Evolutionary conservation across 1,139 yeast genomes (phyloP), one percentile per base, ranked within the genome.

Genomic region (Yamadazyma kanchanaburiensis): DNA sequence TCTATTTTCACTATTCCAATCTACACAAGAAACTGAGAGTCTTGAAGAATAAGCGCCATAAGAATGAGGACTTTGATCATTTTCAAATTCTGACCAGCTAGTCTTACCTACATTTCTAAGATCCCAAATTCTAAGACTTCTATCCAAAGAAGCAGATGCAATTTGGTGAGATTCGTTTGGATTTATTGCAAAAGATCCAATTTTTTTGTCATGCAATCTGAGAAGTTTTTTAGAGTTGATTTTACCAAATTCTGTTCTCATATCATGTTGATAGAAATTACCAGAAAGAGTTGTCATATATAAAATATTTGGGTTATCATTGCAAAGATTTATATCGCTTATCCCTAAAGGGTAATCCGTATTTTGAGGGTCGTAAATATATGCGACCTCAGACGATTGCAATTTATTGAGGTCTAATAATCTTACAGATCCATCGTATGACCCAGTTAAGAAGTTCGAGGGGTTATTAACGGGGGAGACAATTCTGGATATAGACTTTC

Each of bases 391-490:
- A 2, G 70, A 52, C 6, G 88, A 75, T 24, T 70, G 58, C 36
- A 80, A 66, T 27, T 74, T 74, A 25, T 69, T 64, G 36, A 91
- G 55, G 51, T 91, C 95, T 35, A 87, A 63, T 20, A 69, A 58
- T 33, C 97, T 64, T 4, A 89, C 70, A 0, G 94, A 79, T 0
- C 96, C 96, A 55, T 91, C 98, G 51, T 89, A 89, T 1, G 95
- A 80, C 7, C 81, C 70, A 0, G 94, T 76, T 26, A 77, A 70
- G 2, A 89, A 65, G 39, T 74, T 73, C 19, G 75, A 64, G 4
- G 77, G 70, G 16, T 70, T 60, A 4, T 58, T 55, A 0, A 68
- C 58, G 19, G 77, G 75, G 18, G 84, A 69, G 8, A 70, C 60
- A 16, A 87, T 73, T 33, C 75, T 70, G 6, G 91, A 73, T 8